Evolutionary conservation across 2,329 filamentous ascomycete species (phyloP).

Genomic region (Talaromyces sp.): DNA sequence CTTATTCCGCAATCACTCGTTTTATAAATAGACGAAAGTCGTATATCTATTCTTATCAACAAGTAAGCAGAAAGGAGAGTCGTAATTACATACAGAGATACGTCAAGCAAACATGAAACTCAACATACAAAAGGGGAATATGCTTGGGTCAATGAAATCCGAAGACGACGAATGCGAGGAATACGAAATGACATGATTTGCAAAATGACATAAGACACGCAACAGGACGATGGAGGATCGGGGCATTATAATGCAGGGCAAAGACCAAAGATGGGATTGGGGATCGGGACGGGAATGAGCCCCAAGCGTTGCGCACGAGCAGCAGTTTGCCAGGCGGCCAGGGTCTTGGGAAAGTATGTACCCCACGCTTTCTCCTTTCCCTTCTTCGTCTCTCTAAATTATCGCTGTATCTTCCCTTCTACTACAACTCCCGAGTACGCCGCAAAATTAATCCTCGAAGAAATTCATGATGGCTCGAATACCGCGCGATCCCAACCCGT

Average conservation of each 20-base stretch:
- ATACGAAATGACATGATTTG: neutral
- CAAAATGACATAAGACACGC: neutral
- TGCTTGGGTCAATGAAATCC: neutral
- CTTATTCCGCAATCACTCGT: too few relatives aligned
- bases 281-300: neutral
- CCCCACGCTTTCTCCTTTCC: neutral
- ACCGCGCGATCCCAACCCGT: slow-evolving; percentile 76
- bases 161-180: neutral
- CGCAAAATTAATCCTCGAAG: slow-evolving; percentile 61
- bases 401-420: neutral
- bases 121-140: slow-evolving; percentile 17
- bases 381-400: neutral
- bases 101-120: neutral
- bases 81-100: neutral
- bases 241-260: neutral
- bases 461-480: slow-evolving; percentile 84
- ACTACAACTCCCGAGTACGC: neutral
- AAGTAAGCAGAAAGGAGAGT: neutral
- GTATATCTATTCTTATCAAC: neutral
- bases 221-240: neutral
- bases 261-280: neutral
- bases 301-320: neutral
- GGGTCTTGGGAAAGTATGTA: neutral
- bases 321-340: neutral
- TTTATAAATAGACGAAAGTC: neutral